Base-by-base conservation (phyloP, 129 eudicot species). In the Flaveria robusta region DNA sequence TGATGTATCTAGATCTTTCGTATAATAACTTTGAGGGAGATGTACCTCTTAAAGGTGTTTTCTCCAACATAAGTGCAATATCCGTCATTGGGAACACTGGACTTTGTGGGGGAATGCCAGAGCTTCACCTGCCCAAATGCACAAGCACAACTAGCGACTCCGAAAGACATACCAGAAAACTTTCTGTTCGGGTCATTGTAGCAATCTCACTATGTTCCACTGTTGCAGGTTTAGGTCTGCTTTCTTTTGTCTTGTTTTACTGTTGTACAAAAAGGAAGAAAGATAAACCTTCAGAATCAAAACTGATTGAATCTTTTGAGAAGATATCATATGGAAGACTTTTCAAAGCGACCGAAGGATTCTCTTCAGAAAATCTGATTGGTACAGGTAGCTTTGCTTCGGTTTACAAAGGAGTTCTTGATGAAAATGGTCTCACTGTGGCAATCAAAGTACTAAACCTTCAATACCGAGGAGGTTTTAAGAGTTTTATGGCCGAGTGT, bases 361-460 rank as follows among this genome's bases (percentile, higher is more conserved):
- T 79, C 71, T 75, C 82, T 11, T 10, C 55, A 26, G 41, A 55
- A 24, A 76, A 84, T 76, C 19, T 84, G 71, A 65, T 84, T 50
- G 87, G 87, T 27, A 27, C 22, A 6, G 85, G 87, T 9, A 29
- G 79, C 24, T 84, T 84, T 72, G 79, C 76, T 6, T 51, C 79
- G 2, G 85, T 84, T 15, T 84, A 70, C 26, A 76, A 84, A 76
- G 87, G 87, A 54, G 1, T 18, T 16, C 20, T 84, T 45, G 82
- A 71, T 10, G 56, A 31, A 72, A 27, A 46, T 42, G 73, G 66
- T 6, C 19, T 4, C 62, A 19, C 26, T 3, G 71, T 84, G 11
- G 87, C 85, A 4, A 69, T 84, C 16, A 80, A 84, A 66, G 85
- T 84, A 6, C 82, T 84, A 16, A 71, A 84, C 63, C 85, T 80